Evolutionary conservation across 2,329 filamentous ascomycete species (phyloP), one percentile per base, ranked within the genome.

Genomic region (Podosphaera aphanis): DNA sequence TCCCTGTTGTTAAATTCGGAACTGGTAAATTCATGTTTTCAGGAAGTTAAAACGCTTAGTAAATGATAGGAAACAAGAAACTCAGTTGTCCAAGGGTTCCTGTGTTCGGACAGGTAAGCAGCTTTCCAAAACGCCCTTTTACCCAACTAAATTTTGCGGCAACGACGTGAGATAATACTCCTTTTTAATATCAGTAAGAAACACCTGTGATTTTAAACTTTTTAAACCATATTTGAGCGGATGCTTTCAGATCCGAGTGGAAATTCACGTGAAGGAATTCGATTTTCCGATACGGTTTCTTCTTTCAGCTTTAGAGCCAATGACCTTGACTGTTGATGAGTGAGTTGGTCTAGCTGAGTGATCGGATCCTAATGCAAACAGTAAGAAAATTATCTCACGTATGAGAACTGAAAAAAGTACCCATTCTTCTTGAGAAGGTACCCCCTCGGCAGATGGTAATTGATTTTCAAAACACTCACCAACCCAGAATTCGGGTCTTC

Each of bases 391-490:
- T 62, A 53, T 49, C 44, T 53, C 50, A 49, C 53, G 57, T 57
- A 61, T 63, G 60, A 61, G 60, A 58, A 60, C 63, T 63, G 57
- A 66, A 60, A 69, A 69, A 83, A 83, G 79, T 84, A 93, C 85
- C 88, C 88, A 94, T 62, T 93, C 83, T 59, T 74, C 71, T 70
- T 93, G 86, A 61, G 74, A 69, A 50, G 86, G 85, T 51, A 93
- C 85, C 44, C 84, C 86, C 59, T 83, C 74, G 43, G 86, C 85
- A 52, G 67, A 66, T 50, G 83, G 83, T 53, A 93, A 67, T 56
- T 69, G 66, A 50, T 68, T 69, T 51, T 66, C 63, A 33, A 66
- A 49, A 73, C 65, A 51, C 47, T 60, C 53, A 46, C 61, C 61
- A 41, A 71, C 75, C 78, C 77, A 83, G 60, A 79, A 81, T 44